Evolutionary conservation across 116 monocot genomes (phyloP).

Genomic region (Phalaenopsis hybrid): DNA sequence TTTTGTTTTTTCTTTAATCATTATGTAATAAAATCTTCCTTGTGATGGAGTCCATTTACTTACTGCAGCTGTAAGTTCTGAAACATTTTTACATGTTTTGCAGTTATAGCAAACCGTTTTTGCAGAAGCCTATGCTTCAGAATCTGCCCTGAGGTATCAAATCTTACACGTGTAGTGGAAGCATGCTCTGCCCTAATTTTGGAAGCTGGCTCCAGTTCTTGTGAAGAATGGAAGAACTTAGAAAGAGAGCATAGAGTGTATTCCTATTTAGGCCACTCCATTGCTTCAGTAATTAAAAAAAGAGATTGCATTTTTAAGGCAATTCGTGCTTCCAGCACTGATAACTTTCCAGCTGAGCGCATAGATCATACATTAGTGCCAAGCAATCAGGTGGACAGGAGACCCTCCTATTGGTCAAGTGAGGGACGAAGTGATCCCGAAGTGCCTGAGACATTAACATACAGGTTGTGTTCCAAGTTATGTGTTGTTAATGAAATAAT

Average conservation of each 20-base stretch:
- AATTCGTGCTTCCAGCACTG: conserved; percentile 87
- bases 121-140: conserved; percentile 47
- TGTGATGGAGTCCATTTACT: conserved; percentile 3
- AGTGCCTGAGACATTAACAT: conserved; percentile 70
- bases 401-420: conserved; percentile 96
- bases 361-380: conserved; percentile 67
- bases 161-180: conserved; percentile 37
- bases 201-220: conserved; percentile 33
- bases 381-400: conserved; percentile 24
- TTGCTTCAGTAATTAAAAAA: conserved; percentile 23
- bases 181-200: conserved; percentile 4
- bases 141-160: conserved; percentile 50
- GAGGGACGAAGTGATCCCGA: conserved; percentile 53
- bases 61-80: neutral
- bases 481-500: conserved; percentile 70
- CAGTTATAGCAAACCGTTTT: conserved; percentile 73
- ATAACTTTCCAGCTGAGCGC: conserved; percentile 85
- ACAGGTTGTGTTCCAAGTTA: conserved; percentile 47
- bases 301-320: conserved; percentile 36
- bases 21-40: neutral
- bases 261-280: conserved; percentile 29
- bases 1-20: neutral
- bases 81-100: conserved; percentile 12
- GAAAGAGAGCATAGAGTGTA: conserved; percentile 64
- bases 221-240: conserved; percentile 34